phyloP scores from a whole-genome alignment of 1,139 yeast species.

The Hyphopichia wangnamkhiaoensis region DNA sequence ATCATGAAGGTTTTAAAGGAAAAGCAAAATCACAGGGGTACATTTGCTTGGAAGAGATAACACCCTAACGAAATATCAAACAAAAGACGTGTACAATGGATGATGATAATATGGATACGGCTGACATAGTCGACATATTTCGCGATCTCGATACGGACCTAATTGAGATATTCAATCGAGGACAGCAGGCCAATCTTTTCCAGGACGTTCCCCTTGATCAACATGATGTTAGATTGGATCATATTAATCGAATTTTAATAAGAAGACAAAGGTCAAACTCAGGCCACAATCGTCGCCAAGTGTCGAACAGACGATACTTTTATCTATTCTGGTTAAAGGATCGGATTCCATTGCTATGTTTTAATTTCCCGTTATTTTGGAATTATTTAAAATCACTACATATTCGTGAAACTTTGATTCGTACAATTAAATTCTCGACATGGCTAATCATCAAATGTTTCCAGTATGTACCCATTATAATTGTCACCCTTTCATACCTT shows the following conservation, averaged over 20 bases:
- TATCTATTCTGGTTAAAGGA: not conserved
- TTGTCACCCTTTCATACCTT: not conserved
- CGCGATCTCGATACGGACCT: slow-evolving; percentile 23
- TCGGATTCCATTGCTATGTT: slow-evolving; percentile 29
- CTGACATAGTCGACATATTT: slow-evolving; percentile 18
- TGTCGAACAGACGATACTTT: slow-evolving; percentile 9
- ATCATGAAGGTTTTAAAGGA: too few species aligned
- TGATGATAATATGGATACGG: not conserved
- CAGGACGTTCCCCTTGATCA: slow-evolving; percentile 16
- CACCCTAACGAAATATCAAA: too few species aligned
- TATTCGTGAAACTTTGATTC: not conserved
- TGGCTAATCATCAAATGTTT: slow-evolving; percentile 4
- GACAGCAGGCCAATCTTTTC: slow-evolving; percentile 17
- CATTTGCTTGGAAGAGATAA: too few species aligned
- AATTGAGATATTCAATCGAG: slow-evolving; percentile 21
- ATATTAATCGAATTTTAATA: slow-evolving; percentile 12
- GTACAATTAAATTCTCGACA: not conserved
- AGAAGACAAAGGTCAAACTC: not conserved
- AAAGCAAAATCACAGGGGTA: too few species aligned
- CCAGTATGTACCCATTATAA: slow-evolving; percentile 2
- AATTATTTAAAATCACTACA: slow-evolving; percentile 12
- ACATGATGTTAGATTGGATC: slow-evolving; percentile 13
- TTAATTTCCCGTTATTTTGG: slow-evolving; percentile 28
- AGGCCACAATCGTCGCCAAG: slow-evolving; percentile 5
- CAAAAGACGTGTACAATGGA: not conserved